Percentiles rank a stretch among this genome's conserved stretches.
Conservation (phyloP, 345 rosid genomes). For the Moringa oleifera region DNA sequence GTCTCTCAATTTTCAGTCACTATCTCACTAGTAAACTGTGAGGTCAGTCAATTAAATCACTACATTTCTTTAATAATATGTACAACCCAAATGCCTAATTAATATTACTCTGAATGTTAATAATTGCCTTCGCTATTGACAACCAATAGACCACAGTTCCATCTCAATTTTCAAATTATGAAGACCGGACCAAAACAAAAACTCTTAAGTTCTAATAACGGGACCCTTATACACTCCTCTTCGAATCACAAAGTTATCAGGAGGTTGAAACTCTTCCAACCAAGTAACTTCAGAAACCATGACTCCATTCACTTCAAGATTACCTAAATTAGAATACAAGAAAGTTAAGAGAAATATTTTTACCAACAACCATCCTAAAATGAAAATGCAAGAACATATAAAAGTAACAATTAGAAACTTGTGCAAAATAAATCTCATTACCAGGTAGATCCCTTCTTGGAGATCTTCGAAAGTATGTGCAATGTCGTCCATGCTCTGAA, state of each 20-base stretch:
- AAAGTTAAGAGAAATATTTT: too few relatives aligned
- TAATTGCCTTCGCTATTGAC: slow-evolving; percentile 16
- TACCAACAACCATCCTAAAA: background rate
- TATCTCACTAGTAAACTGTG: slow-evolving; percentile 21
- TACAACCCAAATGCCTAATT: slow-evolving; percentile 29
- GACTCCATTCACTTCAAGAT: slow-evolving; percentile 51
- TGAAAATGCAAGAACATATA: background rate
- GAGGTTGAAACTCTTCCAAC: slow-evolving; percentile 83
- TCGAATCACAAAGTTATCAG: slow-evolving; percentile 70
- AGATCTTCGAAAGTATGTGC: slow-evolving; percentile 57
- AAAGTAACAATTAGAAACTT: background rate
- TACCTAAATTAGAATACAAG: slow-evolving; percentile 37
- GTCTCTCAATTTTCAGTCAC: slow-evolving; percentile 9
- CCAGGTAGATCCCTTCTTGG: slow-evolving; percentile 54
- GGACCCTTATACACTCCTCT: slow-evolving; percentile 74
- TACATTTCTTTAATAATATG: slow-evolving; percentile 22
- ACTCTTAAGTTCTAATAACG: slow-evolving; percentile 57
- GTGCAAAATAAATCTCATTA: slow-evolving; percentile 16
- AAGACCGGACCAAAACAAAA: slow-evolving; percentile 17
- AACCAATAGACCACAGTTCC: slow-evolving; percentile 12
- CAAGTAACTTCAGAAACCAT: slow-evolving; percentile 49
- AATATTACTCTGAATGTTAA: slow-evolving; percentile 14
- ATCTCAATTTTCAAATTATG: background rate
- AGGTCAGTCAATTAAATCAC: slow-evolving; percentile 19
- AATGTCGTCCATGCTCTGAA: slow-evolving; percentile 50